Evolutionary conservation across 1,284 basidiomycete species (phyloP), one percentile per base, ranked within the genome.

Genomic region (Ceratobasidium papillatum): DNA sequence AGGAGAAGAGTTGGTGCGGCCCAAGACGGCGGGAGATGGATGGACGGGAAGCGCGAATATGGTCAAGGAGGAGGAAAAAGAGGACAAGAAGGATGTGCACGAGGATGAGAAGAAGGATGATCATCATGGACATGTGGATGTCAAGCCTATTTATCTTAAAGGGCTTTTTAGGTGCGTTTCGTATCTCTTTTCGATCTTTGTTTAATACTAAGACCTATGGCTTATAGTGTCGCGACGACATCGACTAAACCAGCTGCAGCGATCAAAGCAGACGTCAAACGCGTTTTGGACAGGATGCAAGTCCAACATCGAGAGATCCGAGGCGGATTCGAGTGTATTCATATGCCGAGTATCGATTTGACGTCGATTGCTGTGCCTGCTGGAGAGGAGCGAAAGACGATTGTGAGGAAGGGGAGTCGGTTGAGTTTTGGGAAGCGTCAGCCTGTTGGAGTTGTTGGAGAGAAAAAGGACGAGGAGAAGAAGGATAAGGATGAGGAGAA

Each of bases 251-350:
- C 93, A 9, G 93, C 95, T 1, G 84, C 87, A 5, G 87, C 89
- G 14, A 91, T 99, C 82, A 93, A 95, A 80, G 84, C 87, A 45
- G 96, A 98, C 81, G 91, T 99, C 77, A 87, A 90, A 56, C 89
- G 90, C 19, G 95, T 98, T 0, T 86, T 99, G 52, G 94, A 97
- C 78, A 89, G 95, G 61, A 94, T 99, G 88, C 95, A 96, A 76
- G 92, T 99, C 62, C 94, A 95, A 82, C 95, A 97, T 82, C 89
- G 94, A 49, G 94, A 96, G 81, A 95, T 91, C 79, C 93, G 91
- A 81, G 88, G 90, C 73, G 97, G 97, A 0, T 99, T 96, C 81
- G 97, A 99, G 82, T 99, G 97, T 83, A 92, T 97, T 30, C 96
- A 99, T 81, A 84, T 94, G 64, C 97, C 97, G 0, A 95, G 94